phyloP scores from a whole-genome alignment of 192 early-diverging fungal genomes.

The Nowakowskiella sp. region DNA sequence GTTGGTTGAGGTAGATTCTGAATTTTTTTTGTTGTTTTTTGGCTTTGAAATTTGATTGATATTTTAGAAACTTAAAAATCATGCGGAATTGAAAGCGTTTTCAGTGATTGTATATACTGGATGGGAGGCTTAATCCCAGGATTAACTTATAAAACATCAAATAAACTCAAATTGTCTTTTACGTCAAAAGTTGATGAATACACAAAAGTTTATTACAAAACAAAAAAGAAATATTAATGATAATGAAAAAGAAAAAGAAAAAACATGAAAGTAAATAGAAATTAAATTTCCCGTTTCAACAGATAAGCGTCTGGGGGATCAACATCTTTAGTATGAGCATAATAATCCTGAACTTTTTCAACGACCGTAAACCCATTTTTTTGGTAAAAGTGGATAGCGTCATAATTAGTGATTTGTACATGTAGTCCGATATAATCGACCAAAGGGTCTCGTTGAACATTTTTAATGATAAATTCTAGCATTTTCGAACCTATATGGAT shows the following conservation, averaged over 20 bases:
- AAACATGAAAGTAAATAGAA: too few species aligned
- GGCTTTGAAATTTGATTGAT: not conserved
- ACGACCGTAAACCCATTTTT: conserved; percentile 62
- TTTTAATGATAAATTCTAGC: conserved; percentile 48
- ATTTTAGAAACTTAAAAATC: conserved; percentile 19
- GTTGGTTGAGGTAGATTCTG: conserved; percentile 27
- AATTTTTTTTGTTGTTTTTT: not conserved
- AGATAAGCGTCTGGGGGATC: conserved; percentile 75
- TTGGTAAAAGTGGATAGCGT: conserved; percentile 77
- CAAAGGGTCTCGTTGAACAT: conserved; percentile 38
- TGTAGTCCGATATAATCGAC: conserved; percentile 66
- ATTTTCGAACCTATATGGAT: conserved; percentile 43
- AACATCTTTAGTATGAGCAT: conserved; percentile 57
- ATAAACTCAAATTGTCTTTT: too few species aligned
- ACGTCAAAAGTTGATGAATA: too few species aligned
- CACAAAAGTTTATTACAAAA: too few species aligned
- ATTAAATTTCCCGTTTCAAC: conserved; percentile 25
- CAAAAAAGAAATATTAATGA: too few species aligned
- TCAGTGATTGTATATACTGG: conserved; percentile 36
- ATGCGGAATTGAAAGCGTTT: conserved; percentile 35
- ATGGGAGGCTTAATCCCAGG: conserved; percentile 36
- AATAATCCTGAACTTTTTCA: conserved; percentile 62
- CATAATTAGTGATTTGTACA: conserved; percentile 74
- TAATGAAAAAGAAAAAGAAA: too few species aligned
- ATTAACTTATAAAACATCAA: too few species aligned